Base-by-base conservation (phyloP, 1,139 yeast species). In the Nematodospora anomalae region DNA sequence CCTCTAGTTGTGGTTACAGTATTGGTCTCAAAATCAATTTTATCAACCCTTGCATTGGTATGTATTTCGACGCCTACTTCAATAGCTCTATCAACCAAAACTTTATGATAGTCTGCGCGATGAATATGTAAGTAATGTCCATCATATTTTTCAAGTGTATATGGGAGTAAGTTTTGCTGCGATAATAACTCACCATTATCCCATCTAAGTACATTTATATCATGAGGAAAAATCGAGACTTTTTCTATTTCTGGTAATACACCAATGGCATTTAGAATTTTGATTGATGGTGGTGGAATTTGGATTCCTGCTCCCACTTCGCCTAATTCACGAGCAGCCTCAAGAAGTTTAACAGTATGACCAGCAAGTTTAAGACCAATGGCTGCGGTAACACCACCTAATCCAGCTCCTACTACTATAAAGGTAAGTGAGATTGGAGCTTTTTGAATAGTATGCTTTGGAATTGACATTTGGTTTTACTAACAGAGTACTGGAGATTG, bases 241-340 rank as follows among this genome's bases (percentile, higher is more conserved):
- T 45, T 42, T 24, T 46, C 44, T 7, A 64, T 44, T 7, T 49
- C 40, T 16, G 54, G 49, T 39, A 49, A 42, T 35, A 57, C 44
- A 1, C 67, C 67, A 37, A 55, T 51, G 7, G 42, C 41, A 22
- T 50, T 48, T 14, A 60, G 43, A 20, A 60, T 51, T 30, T 49
- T 44, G 26, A 55, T 47, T 14, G 64, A 51, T 30, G 60, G 60
- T 11, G 67, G 67, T n/a, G 64, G 64, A 23, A 60, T 51, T 45
- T 62, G 68, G 36, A 62, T 62, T 8, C 68, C 68, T 6, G 71
- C 73, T 5, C 73, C 73, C 8, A 67, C 69, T 45, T 67, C 72
- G 11, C 60, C 61, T n/a, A 61, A 48, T 29, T 44, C 50, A 26
- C 49, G 46, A 16, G 67, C 61, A 26, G 59, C 51, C 45, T 64